These are phyloP conservation scores for Aspergillus sp. DNA, from an alignment of 2,329 filamentous ascomycete genomes.

Conservation along the genomic window DNA sequence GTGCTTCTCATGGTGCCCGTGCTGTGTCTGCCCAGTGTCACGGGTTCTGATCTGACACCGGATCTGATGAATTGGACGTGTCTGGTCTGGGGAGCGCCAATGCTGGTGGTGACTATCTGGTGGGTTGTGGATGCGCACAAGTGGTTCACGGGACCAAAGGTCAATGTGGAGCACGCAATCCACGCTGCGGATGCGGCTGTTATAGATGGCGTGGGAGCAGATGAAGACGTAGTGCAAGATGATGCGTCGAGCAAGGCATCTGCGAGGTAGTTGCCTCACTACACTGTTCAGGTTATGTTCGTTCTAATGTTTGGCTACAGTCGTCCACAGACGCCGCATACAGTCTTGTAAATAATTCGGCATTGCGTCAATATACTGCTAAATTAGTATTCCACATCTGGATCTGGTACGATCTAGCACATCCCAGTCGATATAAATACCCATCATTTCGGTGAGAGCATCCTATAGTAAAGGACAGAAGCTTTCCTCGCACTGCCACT, in stretches of 20 bases:
- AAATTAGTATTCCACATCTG: neutral
- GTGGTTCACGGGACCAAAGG: slow-evolving; percentile 72
- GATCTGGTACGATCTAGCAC: no score
- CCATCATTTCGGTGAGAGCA: no score
- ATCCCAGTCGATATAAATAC: no score
- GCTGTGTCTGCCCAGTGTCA: slow-evolving; percentile 63
- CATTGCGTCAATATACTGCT: no score
- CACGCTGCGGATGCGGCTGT: slow-evolving; percentile 26
- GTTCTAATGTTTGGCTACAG: neutral
- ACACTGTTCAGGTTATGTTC: neutral
- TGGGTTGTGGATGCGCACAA: slow-evolving; percentile 64
- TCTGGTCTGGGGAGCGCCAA: slow-evolving; percentile 66
- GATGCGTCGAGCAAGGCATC: slow-evolving; percentile 8
- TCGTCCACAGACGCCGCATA: neutral
- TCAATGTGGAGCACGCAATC: slow-evolving; percentile 62
- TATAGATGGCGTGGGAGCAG: slow-evolving; percentile 25
- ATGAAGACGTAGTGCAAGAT: slow-evolving; percentile 1
- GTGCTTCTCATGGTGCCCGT: slow-evolving; percentile 69
- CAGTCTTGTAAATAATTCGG: no score
- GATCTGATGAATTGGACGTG: slow-evolving; percentile 69
- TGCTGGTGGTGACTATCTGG: slow-evolving; percentile 62
- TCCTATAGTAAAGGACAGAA: no score
- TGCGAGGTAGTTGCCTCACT: neutral
- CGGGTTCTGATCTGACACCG: slow-evolving; percentile 55
- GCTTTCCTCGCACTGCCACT: no score